Base-by-base conservation (phyloP, 1,139 yeast species). In the Suhomyces coccinellae region DNA sequence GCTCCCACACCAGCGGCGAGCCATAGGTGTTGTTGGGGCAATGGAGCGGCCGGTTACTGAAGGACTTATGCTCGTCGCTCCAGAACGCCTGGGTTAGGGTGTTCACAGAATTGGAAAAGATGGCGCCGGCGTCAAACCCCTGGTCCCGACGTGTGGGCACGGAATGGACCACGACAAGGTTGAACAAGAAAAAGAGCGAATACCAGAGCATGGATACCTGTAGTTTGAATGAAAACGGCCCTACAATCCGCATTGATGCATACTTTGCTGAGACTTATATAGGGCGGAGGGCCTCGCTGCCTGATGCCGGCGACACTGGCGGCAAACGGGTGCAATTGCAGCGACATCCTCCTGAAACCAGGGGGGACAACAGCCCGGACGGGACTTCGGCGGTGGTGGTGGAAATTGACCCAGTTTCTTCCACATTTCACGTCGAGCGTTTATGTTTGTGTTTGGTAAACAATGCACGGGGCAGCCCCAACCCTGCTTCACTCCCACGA, bases 1-100 rank as follows among this genome's bases (percentile, higher is more conserved):
- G 33, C 6, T 48, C 44, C 54, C 54, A 52, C 4, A 48, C 41
- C 14, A 50, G 44, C 6, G 55, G 51, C 12, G 24, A 36, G 16
- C 13, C 32, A 20, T 46, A 49, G 6, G 30, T 20, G 9, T 22
- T 33, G 16, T 38, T 39, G 17, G 20, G 48, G 28, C 54, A 52
- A 15, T 34, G 35, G 12, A 44, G 44, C 10, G 43, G 36, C 12
- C 35, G 28, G 16, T 44, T 49, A 17, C 43, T 40, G 40, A 51
- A 47, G 2, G 50, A 29, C 16, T 39, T 24, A 11, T 45, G 30
- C 7, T 31, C 30, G 10, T 41, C 33, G 41, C 46, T 47, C 56
- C 56, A 52, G 40, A 47, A 53, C 12, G 49, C 44, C 6, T 24
- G 29, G 47, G 44, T 43, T 4, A 43, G 26, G 3, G 48, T 31